Evolutionary conservation across 1,139 yeast genomes (phyloP), one percentile per base, ranked within the genome.

Genomic region (Suhomyces kunorum): DNA sequence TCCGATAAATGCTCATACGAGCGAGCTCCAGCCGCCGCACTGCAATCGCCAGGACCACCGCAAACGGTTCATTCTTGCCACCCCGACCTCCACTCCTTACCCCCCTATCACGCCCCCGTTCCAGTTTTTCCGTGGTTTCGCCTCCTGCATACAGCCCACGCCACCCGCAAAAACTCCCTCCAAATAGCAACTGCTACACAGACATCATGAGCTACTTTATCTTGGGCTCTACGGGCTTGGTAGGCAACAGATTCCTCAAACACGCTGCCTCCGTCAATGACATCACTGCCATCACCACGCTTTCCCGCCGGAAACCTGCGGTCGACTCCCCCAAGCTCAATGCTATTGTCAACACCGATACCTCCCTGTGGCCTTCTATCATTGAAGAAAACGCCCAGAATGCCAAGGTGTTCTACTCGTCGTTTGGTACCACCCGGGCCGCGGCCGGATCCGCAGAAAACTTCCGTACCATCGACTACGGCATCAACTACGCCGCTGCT

Each of bases 351-450:
- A 76, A 73, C 36, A 44, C 56, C 7, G 74, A 77, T 39, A 46
- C 66, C 11, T 44, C 44, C 1, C 61, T 66, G 33, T 81, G 85
- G 83, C 58, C 59, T 2, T 58, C 47, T 6, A 41, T 55, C 8
- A 57, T 67, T 32, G 49, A 39, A 5, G 49, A 49, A 14, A 44
- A 50, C 17, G 40, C 47, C 13, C 42, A 43, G 31, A 45, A 27
- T 48, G 56, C 55, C 44, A 58, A 58, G 20, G 58, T 69, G 1
- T 69, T 78, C 43, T 75, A 82, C 47, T 76, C 87, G 1, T 79
- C 81, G 0, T 74, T 87, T 51, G 95, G 89, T n/a, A 84, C 95
- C 12, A 87, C 95, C 1, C 70, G 75, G 38, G 81, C 76, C 1
- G 71, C 64, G 13, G 95, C 89, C 3, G 92, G 92, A n/a, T 68